Evolutionary conservation across 441 rosid genomes (phyloP).

Genomic region (Metrosideros polymorpha): DNA sequence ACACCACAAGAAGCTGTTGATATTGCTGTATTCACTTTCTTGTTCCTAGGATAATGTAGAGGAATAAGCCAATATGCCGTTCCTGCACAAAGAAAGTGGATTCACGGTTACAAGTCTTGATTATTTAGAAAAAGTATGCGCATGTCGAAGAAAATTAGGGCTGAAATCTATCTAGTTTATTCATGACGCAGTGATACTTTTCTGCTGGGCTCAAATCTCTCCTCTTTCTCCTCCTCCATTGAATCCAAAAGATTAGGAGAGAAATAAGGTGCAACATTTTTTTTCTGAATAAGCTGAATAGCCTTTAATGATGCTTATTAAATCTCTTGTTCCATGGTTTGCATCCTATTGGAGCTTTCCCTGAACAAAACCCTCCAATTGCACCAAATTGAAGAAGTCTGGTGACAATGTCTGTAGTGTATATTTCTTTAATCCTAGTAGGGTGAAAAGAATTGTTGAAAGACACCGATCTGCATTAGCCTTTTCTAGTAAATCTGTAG

Average conservation of each 20-base stretch:
- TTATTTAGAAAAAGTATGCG: not conserved
- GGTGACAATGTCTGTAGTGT: not conserved
- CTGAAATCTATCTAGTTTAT: not conserved
- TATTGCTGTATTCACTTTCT: not conserved
- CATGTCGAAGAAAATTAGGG: not conserved
- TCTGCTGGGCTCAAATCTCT: not conserved
- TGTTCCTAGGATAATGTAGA: not conserved
- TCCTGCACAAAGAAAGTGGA: not conserved
- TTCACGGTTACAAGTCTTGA: not conserved
- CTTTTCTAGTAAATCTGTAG: not conserved
- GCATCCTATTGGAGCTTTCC: not conserved
- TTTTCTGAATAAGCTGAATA: not conserved
- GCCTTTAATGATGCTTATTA: not conserved
- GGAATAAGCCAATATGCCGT: not conserved
- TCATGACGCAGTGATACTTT: not conserved
- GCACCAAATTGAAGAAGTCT: not conserved
- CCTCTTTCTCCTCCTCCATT: not conserved
- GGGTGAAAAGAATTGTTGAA: not conserved
- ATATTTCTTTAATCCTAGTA: not conserved
- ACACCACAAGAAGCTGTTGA: not conserved
- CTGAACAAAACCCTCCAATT: not conserved
- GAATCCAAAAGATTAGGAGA: not conserved
- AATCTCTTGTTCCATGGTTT: not conserved
- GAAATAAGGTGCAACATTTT: not conserved
- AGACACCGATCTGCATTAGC: not conserved